Evolutionary conservation across 2,329 filamentous ascomycete genomes (phyloP).

Genomic region (Aureobasidium sp.): DNA sequence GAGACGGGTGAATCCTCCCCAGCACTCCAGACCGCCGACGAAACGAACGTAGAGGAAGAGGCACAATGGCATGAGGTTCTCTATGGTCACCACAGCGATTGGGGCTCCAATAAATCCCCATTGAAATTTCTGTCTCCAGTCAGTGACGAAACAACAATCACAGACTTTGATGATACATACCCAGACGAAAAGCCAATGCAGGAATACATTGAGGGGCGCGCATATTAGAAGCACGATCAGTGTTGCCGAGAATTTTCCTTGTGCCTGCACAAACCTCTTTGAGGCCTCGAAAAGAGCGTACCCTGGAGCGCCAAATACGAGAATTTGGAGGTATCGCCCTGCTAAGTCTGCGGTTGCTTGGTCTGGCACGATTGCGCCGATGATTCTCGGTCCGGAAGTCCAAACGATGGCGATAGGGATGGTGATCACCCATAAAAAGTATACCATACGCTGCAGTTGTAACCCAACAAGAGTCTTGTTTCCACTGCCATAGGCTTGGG

Average conservation of each 20-base stretch:
- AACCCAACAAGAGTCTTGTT: slow-evolving; percentile 79
- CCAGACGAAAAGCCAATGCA: slow-evolving; percentile 79
- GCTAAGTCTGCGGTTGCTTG: slow-evolving; percentile 61
- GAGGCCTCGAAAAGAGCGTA: slow-evolving; percentile 69
- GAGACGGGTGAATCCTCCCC: slow-evolving; percentile 64
- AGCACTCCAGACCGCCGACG: slow-evolving; percentile 63
- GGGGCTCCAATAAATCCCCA: slow-evolving; percentile 72
- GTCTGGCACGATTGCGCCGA: slow-evolving; percentile 61
- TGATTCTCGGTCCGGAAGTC: slow-evolving; percentile 58
- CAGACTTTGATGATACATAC: slow-evolving; percentile 30
- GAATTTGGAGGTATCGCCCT: slow-evolving; percentile 63
- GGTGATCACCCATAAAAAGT: slow-evolving; percentile 63
- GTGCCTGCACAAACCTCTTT: slow-evolving; percentile 81
- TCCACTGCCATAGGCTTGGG: slow-evolving; percentile 82
- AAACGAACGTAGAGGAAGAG: slow-evolving; percentile 68
- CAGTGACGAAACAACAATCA: background rate
- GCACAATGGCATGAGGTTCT: slow-evolving; percentile 63
- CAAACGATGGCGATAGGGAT: slow-evolving; percentile 68
- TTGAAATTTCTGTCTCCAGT: slow-evolving; percentile 37
- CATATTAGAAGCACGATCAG: slow-evolving; percentile 76
- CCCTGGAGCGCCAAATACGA: slow-evolving; percentile 63
- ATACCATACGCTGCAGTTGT: slow-evolving; percentile 72
- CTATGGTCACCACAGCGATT: slow-evolving; percentile 66
- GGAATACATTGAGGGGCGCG: slow-evolving; percentile 68
- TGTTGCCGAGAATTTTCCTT: slow-evolving; percentile 74